Evolutionary conservation across 2,329 filamentous ascomycete genomes (phyloP), one percentile per base, ranked within the genome.

Genomic region (Fusarium drepaniforme): DNA sequence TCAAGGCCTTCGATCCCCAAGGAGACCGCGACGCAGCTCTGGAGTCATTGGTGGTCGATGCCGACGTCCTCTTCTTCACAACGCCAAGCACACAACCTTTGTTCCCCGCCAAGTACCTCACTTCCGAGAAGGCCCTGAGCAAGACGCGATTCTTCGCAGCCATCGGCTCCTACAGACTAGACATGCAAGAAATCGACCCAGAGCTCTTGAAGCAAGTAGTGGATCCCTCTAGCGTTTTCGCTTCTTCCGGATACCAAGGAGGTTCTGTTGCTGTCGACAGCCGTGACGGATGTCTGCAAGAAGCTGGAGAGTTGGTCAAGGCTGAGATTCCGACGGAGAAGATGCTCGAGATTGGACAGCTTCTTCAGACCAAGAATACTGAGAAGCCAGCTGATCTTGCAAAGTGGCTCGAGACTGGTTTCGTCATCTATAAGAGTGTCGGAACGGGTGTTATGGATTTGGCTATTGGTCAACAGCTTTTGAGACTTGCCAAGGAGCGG

Each of bases 341-440:
- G 40, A 71, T 82, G 65, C 42, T 76, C 0, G 80, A 86, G 28
- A 85, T 90, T 66, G 90, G 91, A 6, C 89, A 90, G 0, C 88
- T 92, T 0, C 83, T 93, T 2, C 84, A 75, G 2, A 62, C 21
- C 0, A 70, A 65, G 13, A 70, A 71, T 1, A 57, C 65, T 0
- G 23, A 63, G 0, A 66, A 60, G 9, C 63, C 72, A 0, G 28
- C 21, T 3, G 75, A 73, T 23, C 73, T 93, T 73, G 84, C 84
- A 46, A 88, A 91, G 40, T 93, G 91, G 90, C 78, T 93, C 61
- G 86, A 88, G 70, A 85, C 84, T 57, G 92, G 92, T 0, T 91
- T 93, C 79, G 88, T 93, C 1, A 89, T 94, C 38, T 93, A 92
- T 79, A 93, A 94, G 86, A 90, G 90, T 74, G 91, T 93, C 4